Evolutionary conservation across 495 filamentous ascomycete genomes (phyloP).

Genomic region (Penicillium pancosmium): DNA sequence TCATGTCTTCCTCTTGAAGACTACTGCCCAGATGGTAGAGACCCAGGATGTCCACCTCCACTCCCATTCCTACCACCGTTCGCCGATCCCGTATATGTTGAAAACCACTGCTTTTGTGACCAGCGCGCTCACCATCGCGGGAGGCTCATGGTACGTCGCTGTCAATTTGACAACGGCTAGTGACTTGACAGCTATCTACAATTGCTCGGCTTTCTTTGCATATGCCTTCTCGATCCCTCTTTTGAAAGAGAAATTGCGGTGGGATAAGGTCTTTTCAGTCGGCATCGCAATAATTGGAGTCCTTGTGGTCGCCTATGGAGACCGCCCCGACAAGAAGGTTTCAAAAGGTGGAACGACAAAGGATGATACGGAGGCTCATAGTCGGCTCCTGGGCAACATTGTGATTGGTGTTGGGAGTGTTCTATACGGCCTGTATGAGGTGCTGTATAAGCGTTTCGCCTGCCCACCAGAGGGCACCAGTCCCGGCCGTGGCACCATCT

Average conservation of each 20-base stretch:
- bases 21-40: constrained; percentile 86
- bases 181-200: constrained; percentile 97
- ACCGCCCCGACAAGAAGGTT: constrained; percentile 53
- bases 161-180: constrained; percentile 89
- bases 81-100: constrained; percentile 73
- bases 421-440: constrained; percentile 95
- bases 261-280: constrained; percentile 83
- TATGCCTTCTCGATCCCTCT: constrained; percentile 93
- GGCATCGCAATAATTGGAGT: constrained; percentile 85
- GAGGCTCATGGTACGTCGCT: constrained; percentile 93
- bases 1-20: constrained; percentile 71
- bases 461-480: constrained; percentile 90
- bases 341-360: constrained; percentile 52
- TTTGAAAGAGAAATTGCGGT: constrained; percentile 76
- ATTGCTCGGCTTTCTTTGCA: constrained; percentile 97
- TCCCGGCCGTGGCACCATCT: constrained; percentile 81
- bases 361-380: constrained; percentile 51
- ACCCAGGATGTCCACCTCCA: constrained; percentile 63
- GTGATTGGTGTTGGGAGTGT: constrained; percentile 93
- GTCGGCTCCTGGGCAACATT: constrained; percentile 78
- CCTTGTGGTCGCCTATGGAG: constrained; percentile 90
- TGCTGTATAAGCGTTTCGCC: constrained; percentile 88
- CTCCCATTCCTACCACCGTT: constrained; percentile 47
- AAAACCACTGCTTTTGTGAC: constrained; percentile 80
- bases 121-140: constrained; percentile 84